Evolutionary conservation across 2,329 filamentous ascomycete species (phyloP), one percentile per base, ranked within the genome.

Genomic region (Diaporthe vexans): DNA sequence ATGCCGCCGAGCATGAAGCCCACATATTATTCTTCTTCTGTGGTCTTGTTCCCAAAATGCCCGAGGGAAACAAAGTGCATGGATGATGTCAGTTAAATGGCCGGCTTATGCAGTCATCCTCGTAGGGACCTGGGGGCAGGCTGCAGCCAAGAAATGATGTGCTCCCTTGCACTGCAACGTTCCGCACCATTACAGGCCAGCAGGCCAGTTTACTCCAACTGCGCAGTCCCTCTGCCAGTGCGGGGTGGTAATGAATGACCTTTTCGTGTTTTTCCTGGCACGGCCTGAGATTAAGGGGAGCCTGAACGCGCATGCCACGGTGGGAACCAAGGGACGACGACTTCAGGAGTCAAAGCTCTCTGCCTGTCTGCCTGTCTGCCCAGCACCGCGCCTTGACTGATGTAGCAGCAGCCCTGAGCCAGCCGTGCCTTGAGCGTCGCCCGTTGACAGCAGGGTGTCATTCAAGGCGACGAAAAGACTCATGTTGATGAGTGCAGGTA

Each of bases 41-140:
- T 11, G 7, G n/a, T 24, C 11, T n/a, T 54, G 21, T 13, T 68
- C 35, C 11, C 43, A 13, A 48, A 6, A 19, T 15, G 33, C 21
- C n/a, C 4, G 29, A 15, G 48, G 21, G 63, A 40, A 46, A 54
- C 46, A 54, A 40, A 40, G 63, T 21, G 48, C 63, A 29, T 68
- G 33, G 33, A 68, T 54, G 63, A 54, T 68, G 63, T 68, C 63
- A 68, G 52, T 68, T 40, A 40, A 40, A 68, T 54, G 63, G 63
- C 63, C 63, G 63, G 48, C 63, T 68, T 40, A 68, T 68, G 63
- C 63, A 40, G 63, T 68, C 63, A 54, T 68, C 63, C 46, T 52
- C 33, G 63, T 68, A 54, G 46, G 63, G 63, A 35, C n/a, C 48
- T 40, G 46, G 48, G 37, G 37, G 37, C n/a, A 37, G 63, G 24